A percentile compares a stretch with the other conserved stretches of the same genome.
phyloP scores from a whole-genome alignment of 495 filamentous ascomycete genomes.

The Aspergillus bridgeri region DNA sequence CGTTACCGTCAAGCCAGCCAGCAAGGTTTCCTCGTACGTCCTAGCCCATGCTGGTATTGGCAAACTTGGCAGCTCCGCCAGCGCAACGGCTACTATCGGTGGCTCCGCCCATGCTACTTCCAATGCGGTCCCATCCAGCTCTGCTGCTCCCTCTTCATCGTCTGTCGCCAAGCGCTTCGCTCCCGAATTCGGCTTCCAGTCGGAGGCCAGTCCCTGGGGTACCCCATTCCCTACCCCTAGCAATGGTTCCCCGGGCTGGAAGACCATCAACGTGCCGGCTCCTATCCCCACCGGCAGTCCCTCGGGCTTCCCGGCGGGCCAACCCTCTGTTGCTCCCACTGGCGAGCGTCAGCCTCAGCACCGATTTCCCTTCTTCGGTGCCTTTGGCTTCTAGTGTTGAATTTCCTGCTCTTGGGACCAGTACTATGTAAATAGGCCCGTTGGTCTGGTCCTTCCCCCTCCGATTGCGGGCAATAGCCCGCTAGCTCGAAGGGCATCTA shows the following conservation, averaged over 20 bases:
- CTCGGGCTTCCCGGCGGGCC: neutral
- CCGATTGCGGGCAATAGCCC: neutral
- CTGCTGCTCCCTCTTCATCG: slow-evolving; percentile 7
- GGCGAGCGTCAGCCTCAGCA: neutral
- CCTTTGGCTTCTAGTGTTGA: neutral
- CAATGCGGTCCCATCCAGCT: neutral
- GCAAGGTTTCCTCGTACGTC: slow-evolving; percentile 24
- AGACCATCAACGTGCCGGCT: slow-evolving; percentile 8
- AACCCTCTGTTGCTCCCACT: neutral
- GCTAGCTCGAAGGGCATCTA: neutral
- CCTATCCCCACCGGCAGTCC: slow-evolving; percentile 2
- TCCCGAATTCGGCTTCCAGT: slow-evolving; percentile 4
- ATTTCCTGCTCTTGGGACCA: no score
- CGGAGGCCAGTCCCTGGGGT: slow-evolving; percentile 16
- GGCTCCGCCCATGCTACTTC: slow-evolving; percentile 2
- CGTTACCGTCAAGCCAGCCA: slow-evolving; percentile 17
- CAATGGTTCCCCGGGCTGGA: slow-evolving; percentile 12
- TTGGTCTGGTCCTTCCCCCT: neutral
- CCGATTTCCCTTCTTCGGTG: neutral
- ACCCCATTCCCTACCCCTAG: slow-evolving; percentile 3
- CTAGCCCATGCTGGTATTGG: slow-evolving; percentile 28
- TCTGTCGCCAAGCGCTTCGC: neutral
- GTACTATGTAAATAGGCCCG: no score
- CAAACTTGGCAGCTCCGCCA: slow-evolving; percentile 12
- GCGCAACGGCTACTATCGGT: slow-evolving; percentile 9